Percentiles rank a stretch among this genome's conserved stretches.
phyloP scores from a whole-genome alignment of 2,329 filamentous ascomycete species.

The Ophiostoma australiae region DNA sequence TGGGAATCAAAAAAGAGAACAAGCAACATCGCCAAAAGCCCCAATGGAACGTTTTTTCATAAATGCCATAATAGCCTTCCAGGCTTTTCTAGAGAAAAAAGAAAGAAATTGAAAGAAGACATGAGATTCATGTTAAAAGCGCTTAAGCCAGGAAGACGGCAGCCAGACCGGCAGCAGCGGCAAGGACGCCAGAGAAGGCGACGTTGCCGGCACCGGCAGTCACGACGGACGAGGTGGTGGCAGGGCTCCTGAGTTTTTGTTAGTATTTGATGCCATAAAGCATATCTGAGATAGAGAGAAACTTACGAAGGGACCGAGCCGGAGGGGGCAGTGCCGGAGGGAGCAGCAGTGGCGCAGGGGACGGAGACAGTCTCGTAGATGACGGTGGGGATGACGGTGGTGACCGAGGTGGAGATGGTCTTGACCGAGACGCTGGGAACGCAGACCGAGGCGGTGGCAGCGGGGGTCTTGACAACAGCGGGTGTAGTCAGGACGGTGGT shows the following conservation, averaged over 20 bases:
- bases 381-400: conserved; percentile 52
- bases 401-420: conserved; percentile 53
- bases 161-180: conserved; percentile 50
- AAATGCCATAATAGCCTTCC: conserved; percentile 37
- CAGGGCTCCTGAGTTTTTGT: conserved; percentile 18
- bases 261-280: too few species aligned
- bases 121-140: conserved; percentile 17
- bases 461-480: conserved; percentile 27
- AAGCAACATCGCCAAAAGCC: conserved; percentile 30
- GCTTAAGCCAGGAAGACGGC: conserved; percentile 53
- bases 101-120: conserved; percentile 18
- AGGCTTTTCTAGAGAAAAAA: conserved; percentile 38
- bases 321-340: conserved; percentile 28
- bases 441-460: conserved; percentile 26
- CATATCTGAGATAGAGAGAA: too few species aligned
- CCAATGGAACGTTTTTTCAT: conserved; percentile 24
- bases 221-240: conserved; percentile 36
- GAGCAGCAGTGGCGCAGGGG: conserved; percentile 37
- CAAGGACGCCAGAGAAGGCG: conserved; percentile 50
- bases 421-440: conserved; percentile 41
- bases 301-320: conserved; percentile 36
- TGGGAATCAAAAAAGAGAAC: conserved; percentile 32
- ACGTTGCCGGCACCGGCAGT: conserved; percentile 51
- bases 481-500: conserved; percentile 35
- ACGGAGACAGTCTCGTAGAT: conserved; percentile 47